Evolutionary conservation across 2,329 filamentous ascomycete species (phyloP).

Genomic region (Pseudogymnoascus sp.): DNA sequence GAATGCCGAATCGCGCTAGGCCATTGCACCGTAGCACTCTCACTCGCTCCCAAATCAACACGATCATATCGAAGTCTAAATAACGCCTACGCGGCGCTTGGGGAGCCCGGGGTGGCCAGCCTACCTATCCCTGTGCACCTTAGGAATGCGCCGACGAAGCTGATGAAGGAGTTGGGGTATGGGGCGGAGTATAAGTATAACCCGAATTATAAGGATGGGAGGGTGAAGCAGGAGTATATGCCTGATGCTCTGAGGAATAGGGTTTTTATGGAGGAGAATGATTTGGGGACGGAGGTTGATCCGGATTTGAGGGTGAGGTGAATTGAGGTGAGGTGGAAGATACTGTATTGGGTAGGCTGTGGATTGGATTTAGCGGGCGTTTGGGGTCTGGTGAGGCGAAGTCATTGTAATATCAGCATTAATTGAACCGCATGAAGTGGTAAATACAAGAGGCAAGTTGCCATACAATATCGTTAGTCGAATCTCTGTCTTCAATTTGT

Average conservation of each 20-base stretch:
- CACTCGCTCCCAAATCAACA: constrained; percentile 76
- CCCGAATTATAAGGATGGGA: constrained; percentile 76
- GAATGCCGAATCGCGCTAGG: constrained; percentile 89
- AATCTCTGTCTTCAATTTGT: background rate
- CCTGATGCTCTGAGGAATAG: constrained; percentile 65
- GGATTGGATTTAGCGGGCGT: background rate
- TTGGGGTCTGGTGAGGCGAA: background rate
- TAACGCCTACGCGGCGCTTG: constrained; percentile 68
- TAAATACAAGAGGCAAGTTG: background rate
- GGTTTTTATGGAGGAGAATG: constrained; percentile 67
- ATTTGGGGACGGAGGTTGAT: constrained; percentile 74
- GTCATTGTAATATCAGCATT: background rate
- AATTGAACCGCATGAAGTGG: background rate
- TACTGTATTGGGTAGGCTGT: background rate
- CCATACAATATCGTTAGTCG: background rate
- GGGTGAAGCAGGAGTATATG: constrained; percentile 82
- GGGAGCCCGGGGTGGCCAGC: constrained; percentile 73
- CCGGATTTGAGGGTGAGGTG: constrained; percentile 32
- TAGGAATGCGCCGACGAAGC: constrained; percentile 78
- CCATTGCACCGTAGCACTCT: constrained; percentile 75
- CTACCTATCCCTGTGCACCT: constrained; percentile 81
- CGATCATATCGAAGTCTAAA: constrained; percentile 74
- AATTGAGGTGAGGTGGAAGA: background rate
- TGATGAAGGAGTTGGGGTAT: constrained; percentile 91
- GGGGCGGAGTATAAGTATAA: constrained; percentile 95